These are phyloP conservation scores for Vitis hybrid DNA, from an alignment of 177 flowering plant genomes.

Conservation along the genomic window DNA sequence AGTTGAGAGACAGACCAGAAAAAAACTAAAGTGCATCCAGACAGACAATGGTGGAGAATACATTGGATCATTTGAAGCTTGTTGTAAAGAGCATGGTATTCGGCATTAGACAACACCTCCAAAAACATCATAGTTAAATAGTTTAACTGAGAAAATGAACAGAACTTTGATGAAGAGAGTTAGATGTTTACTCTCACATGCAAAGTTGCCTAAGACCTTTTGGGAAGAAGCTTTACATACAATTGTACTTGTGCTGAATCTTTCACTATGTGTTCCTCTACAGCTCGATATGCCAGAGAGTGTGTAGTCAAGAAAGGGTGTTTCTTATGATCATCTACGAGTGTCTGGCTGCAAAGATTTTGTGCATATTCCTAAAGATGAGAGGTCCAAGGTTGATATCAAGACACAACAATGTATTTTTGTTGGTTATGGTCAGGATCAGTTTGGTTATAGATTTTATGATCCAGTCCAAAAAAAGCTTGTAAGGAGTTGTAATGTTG, in stretches of 20 bases:
- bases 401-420: neutral
- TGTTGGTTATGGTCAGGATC: no score
- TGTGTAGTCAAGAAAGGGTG: neutral
- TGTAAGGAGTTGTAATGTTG: neutral
- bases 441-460: neutral
- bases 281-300: neutral
- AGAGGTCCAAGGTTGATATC: neutral
- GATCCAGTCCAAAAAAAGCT: neutral
- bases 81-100: neutral
- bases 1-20: neutral
- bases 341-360: constrained; percentile 8
- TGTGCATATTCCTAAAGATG: neutral
- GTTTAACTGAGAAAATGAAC: constrained; percentile 17
- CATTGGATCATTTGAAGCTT: neutral
- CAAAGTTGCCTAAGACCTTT: constrained; percentile 5
- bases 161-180: constrained; percentile 1
- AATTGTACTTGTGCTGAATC: constrained; percentile 2
- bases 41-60: constrained; percentile 6
- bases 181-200: neutral
- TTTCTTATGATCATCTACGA: no score
- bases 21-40: neutral
- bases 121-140: constrained; percentile 15
- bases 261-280: constrained; percentile 8
- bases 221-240: constrained; percentile 7
- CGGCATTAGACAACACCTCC: neutral